A percentile compares a stretch with the other conserved stretches of the same genome.
phyloP scores from a whole-genome alignment of 1,284 basidiomycete genomes.

The Earliella scabrosa region DNA sequence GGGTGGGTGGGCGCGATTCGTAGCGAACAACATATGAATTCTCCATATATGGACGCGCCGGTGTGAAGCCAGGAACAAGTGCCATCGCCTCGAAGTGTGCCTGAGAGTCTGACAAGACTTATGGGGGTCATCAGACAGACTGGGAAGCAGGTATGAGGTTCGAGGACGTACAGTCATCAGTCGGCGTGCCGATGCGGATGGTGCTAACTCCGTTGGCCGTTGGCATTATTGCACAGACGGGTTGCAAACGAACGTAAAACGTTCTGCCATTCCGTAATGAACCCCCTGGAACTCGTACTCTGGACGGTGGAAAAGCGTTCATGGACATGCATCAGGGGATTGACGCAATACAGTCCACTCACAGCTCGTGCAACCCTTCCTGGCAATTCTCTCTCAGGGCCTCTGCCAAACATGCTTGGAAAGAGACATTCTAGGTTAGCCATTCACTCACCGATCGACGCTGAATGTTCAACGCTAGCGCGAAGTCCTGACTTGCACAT shows the following conservation, averaged over 20 bases:
- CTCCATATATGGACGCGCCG: neutral
- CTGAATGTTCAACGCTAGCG: too few relatives aligned
- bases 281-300: too few relatives aligned
- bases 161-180: neutral
- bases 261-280: neutral
- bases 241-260: neutral
- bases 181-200: too few relatives aligned
- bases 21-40: constrained; percentile 2
- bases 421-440: too few relatives aligned
- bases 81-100: neutral
- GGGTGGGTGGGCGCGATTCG: constrained; percentile 9
- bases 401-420: too few relatives aligned
- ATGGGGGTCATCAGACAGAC: neutral
- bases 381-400: too few relatives aligned
- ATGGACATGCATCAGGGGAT: too few relatives aligned
- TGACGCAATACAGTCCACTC: too few relatives aligned
- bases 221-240: neutral
- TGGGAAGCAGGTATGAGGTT: neutral
- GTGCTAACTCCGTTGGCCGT: neutral
- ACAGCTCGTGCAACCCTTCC: too few relatives aligned
- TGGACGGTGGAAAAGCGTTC: too few relatives aligned
- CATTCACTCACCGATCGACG: too few relatives aligned
- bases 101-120: neutral
- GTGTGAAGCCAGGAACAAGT: neutral
- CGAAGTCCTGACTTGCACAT: too few relatives aligned